Base-by-base conservation (phyloP, 495 filamentous ascomycete species). In the Lichina pygmaea region DNA sequence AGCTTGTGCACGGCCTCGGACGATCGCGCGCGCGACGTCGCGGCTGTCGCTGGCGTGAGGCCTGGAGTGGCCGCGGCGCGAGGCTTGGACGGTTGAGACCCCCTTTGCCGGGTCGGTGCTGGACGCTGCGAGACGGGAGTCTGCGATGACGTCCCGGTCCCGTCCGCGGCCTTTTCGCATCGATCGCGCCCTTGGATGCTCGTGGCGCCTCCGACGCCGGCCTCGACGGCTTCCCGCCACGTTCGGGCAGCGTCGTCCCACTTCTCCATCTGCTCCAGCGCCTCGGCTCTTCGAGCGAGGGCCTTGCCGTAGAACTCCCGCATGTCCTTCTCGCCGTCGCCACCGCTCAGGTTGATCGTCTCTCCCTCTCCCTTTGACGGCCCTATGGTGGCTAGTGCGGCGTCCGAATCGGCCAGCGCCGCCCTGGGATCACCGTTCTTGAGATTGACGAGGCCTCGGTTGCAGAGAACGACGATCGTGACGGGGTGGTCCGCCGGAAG, bases 271-370 rank as follows among this genome's bases (percentile, higher is more conserved):
- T 94, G 81, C 60, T 97, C 89, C 32, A 95, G 66, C 2, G 81
- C 86, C 58, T 95, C 91, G 11, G 91, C 89, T 64, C 94, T 94
- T 46, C 91, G 77, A 58, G 77, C 85, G 39, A 93, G 65, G 0
- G 85, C 86, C 59, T 94, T 95, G 43, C 80, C 81, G 58, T 75
- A 95, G 55, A 92, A 82, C 37, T 86, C 82, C 41, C 69, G 76
- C 86, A 97, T 94, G 40, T 82, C 76, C 48, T 93, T 91, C 31
- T 68, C 66, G 13, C 76, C 67, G 48, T 76, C 72, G 13, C 59
- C 64, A 39, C 63, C 68, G 13, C 67, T 66, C 2, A 89, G 63
- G 31, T 78, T 70, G 44, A 97, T 81, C 6, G 56, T 69, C 60
- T 97, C 89, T 9, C 66, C 70, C 50, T 81, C 77, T 31, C 91